These are phyloP conservation scores for Auriscalpium microsporum DNA, from an alignment of 768 basidiomycete species.

Conservation along the genomic window DNA sequence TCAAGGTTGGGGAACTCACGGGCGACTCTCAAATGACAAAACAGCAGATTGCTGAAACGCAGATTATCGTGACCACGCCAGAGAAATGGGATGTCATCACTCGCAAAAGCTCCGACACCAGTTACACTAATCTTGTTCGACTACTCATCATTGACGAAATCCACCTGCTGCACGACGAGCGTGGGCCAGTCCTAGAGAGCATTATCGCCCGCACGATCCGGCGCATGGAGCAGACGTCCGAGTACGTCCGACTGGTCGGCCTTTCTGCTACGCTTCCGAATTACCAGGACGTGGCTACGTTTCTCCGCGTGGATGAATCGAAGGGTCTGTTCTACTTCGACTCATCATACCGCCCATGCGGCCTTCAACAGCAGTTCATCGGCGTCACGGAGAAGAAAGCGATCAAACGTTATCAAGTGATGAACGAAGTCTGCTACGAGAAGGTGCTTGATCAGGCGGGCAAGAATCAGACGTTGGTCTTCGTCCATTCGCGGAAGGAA, in stretches of 20 bases:
- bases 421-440: slow-evolving; percentile 99
- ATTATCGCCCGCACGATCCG: slow-evolving; percentile 86
- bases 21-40: slow-evolving; percentile 99
- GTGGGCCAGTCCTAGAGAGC: slow-evolving; percentile 91
- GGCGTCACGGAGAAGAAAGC: slow-evolving; percentile 99
- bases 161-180: slow-evolving; percentile 94
- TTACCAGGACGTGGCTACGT: slow-evolving; percentile 94
- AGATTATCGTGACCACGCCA: slow-evolving; percentile 97
- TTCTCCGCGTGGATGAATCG: slow-evolving; percentile 87
- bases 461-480: slow-evolving; percentile 90
- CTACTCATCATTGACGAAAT: slow-evolving; percentile 98
- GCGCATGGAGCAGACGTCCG: slow-evolving; percentile 88
- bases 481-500: slow-evolving; percentile 98
- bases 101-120: slow-evolving; percentile 92
- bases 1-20: slow-evolving; percentile 91
- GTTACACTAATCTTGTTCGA: slow-evolving; percentile 93
- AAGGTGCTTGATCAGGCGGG: slow-evolving; percentile 90
- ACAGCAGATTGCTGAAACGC: slow-evolving; percentile 91
- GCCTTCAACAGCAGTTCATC: slow-evolving; percentile 92
- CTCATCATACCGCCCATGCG: slow-evolving; percentile 87
- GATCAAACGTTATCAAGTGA: slow-evolving; percentile 95
- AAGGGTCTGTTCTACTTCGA: slow-evolving; percentile 98
- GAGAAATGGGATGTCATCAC: slow-evolving; percentile 99
- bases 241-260: slow-evolving; percentile 90
- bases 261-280: slow-evolving; percentile 97